Evolutionary conservation across 768 basidiomycete genomes (phyloP).

Genomic region (Ramaria sp.): DNA sequence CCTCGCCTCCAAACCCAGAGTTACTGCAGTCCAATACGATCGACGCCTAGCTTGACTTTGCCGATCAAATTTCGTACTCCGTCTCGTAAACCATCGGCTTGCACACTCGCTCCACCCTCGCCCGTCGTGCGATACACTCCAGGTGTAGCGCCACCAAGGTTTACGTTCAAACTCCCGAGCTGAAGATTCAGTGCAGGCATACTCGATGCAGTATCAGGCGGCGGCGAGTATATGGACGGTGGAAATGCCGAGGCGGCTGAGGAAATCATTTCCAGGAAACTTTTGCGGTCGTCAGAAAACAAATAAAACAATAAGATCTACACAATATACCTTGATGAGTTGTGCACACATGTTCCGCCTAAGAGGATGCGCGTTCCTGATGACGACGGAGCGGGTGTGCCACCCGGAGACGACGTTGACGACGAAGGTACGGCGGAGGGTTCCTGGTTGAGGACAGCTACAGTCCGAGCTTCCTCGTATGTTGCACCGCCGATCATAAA

Average conservation of each 20-base stretch:
- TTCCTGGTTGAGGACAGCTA: constrained; percentile 83
- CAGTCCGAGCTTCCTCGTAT: constrained; percentile 84
- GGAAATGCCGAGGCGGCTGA: constrained; percentile 55
- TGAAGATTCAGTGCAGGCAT: constrained; percentile 83
- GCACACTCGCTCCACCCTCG: constrained; percentile 53
- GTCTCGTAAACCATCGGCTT: constrained; percentile 82
- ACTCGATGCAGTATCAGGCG: constrained; percentile 58
- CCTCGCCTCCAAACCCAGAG: no score
- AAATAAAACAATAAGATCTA: background rate
- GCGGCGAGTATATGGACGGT: constrained; percentile 59
- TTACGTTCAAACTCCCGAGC: constrained; percentile 85
- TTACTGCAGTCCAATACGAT: constrained; percentile 16
- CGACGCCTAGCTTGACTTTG: constrained; percentile 76
- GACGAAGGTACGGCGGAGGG: constrained; percentile 21
- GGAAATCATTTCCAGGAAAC: constrained; percentile 85
- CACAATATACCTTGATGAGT: constrained; percentile 68
- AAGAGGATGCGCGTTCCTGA: constrained; percentile 71
- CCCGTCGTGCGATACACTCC: constrained; percentile 79
- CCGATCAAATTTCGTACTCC: constrained; percentile 81
- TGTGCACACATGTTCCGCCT: constrained; percentile 92
- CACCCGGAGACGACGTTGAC: constrained; percentile 33
- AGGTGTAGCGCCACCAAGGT: constrained; percentile 79
- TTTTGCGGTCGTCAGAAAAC: constrained; percentile 17
- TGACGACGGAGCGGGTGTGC: constrained; percentile 24
- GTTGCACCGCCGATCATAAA: constrained; percentile 97